Evolutionary conservation across 1,284 basidiomycete species (phyloP).

Genomic region (Golubevia sp.): DNA sequence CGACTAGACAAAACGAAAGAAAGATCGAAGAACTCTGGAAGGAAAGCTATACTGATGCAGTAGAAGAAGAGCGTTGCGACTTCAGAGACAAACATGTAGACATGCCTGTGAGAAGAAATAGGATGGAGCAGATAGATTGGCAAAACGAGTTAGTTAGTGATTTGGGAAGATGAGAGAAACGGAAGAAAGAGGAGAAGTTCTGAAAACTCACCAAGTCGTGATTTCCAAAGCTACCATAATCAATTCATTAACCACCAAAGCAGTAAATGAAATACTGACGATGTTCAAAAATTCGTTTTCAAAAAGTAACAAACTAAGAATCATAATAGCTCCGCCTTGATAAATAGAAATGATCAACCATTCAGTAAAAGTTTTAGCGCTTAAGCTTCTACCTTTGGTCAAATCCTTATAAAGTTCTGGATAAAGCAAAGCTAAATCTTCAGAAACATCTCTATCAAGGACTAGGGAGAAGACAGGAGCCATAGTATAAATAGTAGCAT

Average conservation of each 20-base stretch:
- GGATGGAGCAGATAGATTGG: neutral
- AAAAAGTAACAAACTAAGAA: slow-evolving; percentile 91
- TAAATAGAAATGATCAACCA: slow-evolving; percentile 98
- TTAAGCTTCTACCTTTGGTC: slow-evolving; percentile 83
- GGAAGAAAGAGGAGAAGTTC: neutral
- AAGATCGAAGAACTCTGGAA: slow-evolving; percentile 88
- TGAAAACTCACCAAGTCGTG: slow-evolving; percentile 79
- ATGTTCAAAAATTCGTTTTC: slow-evolving; percentile 98
- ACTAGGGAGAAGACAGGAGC: slow-evolving; percentile 97
- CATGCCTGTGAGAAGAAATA: slow-evolving; percentile 70
- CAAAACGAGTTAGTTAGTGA: neutral
- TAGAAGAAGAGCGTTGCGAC: slow-evolving; percentile 87
- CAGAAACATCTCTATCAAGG: slow-evolving; percentile 91
- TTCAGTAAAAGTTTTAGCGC: slow-evolving; percentile 95
- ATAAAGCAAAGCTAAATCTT: slow-evolving; percentile 91
- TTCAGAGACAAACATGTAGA: slow-evolving; percentile 93
- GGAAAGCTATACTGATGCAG: slow-evolving; percentile 85
- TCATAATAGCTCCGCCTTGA: slow-evolving; percentile 99
- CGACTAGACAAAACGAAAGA: slow-evolving; percentile 44
- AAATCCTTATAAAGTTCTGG: slow-evolving; percentile 98
- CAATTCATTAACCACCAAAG: slow-evolving; percentile 92
- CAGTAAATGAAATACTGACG: slow-evolving; percentile 96
- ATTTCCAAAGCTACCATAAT: slow-evolving; percentile 99
- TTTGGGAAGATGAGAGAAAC: too few species aligned
- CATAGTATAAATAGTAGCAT: slow-evolving; percentile 98